Evolutionary conservation across 306 rosid species (phyloP).

Genomic region (Corylus heterophylla): DNA sequence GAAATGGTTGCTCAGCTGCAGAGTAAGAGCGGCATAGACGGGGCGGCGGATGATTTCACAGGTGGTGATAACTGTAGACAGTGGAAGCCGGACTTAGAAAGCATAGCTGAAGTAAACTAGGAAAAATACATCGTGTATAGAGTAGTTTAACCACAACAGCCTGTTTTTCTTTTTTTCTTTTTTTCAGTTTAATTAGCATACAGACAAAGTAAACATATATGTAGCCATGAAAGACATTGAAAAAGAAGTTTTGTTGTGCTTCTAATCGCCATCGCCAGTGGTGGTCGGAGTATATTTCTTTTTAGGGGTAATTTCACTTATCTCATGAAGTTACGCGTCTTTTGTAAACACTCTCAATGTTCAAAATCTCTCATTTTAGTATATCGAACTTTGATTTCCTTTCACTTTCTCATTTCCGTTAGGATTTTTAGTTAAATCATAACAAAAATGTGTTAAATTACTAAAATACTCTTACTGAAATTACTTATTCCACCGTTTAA

Average conservation of each 20-base stretch:
- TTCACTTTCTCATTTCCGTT: no score
- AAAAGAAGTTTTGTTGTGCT: neutral
- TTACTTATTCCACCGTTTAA: no score
- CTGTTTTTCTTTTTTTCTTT: neutral
- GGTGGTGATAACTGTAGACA: constrained; percentile 25
- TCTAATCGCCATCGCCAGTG: neutral
- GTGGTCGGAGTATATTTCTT: neutral
- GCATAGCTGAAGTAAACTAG: constrained; percentile 79
- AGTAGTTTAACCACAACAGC: no score
- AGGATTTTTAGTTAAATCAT: no score
- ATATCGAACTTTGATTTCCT: no score
- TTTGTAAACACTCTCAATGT: no score
- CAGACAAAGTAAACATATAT: constrained; percentile 8
- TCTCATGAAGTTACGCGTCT: no score
- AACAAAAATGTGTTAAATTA: no score
- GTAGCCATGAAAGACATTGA: constrained; percentile 15
- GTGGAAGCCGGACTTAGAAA: constrained; percentile 78
- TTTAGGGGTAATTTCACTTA: neutral
- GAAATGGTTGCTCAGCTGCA: constrained; percentile 48
- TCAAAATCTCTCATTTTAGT: no score
- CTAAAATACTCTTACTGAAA: no score
- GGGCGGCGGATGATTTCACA: constrained; percentile 22
- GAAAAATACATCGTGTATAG: neutral
- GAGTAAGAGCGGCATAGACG: constrained; percentile 26
- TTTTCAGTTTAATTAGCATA: neutral